These are phyloP conservation scores for Alternaria ventricosa DNA, from an alignment of 2,329 filamentous ascomycete genomes.

Conservation along the genomic window DNA sequence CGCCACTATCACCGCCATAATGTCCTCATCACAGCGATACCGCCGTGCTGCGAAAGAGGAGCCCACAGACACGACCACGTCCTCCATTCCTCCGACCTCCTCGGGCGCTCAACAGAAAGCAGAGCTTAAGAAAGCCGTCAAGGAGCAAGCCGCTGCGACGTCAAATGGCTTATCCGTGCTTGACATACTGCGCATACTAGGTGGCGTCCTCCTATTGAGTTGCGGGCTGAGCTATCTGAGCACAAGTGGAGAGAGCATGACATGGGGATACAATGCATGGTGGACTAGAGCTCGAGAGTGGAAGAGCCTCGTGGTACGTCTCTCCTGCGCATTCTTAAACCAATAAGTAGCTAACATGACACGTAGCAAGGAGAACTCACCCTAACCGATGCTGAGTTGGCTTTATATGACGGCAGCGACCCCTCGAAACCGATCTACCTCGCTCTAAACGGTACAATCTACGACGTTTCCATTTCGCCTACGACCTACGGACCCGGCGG, in stretches of 20 bases:
- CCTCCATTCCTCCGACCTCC: slow-evolving; percentile 14
- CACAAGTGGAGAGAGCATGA: slow-evolving; percentile 66
- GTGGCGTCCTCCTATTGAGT: slow-evolving; percentile 70
- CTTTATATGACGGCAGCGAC: slow-evolving; percentile 78
- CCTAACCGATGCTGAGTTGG: slow-evolving; percentile 78
- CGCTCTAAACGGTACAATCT: slow-evolving; percentile 86
- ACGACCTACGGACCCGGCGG: slow-evolving; percentile 71
- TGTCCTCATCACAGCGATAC: slow-evolving; percentile 33
- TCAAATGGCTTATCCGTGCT: slow-evolving; percentile 50
- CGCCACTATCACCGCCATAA: slow-evolving; percentile 9
- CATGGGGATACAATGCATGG: slow-evolving; percentile 49
- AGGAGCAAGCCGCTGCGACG: slow-evolving; percentile 29
- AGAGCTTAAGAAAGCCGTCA: slow-evolving; percentile 32
- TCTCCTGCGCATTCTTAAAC: not conserved
- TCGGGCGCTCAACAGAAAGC: slow-evolving; percentile 29
- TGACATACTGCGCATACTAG: slow-evolving; percentile 73
- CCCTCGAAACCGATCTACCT: slow-evolving; percentile 81
- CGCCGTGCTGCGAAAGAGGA: slow-evolving; percentile 23
- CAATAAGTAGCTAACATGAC: not conserved
- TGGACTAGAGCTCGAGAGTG: slow-evolving; percentile 47
- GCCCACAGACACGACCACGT: slow-evolving; percentile 9
- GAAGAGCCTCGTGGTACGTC: slow-evolving; percentile 40
- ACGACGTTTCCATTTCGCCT: slow-evolving; percentile 74
- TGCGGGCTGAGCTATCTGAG: slow-evolving; percentile 77
- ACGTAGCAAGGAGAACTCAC: slow-evolving; percentile 63